Percentiles rank a stretch among this genome's conserved stretches.
Evolutionary conservation across 1,284 basidiomycete species (phyloP).

Genomic region (Singerocomus rubriflavus): DNA sequence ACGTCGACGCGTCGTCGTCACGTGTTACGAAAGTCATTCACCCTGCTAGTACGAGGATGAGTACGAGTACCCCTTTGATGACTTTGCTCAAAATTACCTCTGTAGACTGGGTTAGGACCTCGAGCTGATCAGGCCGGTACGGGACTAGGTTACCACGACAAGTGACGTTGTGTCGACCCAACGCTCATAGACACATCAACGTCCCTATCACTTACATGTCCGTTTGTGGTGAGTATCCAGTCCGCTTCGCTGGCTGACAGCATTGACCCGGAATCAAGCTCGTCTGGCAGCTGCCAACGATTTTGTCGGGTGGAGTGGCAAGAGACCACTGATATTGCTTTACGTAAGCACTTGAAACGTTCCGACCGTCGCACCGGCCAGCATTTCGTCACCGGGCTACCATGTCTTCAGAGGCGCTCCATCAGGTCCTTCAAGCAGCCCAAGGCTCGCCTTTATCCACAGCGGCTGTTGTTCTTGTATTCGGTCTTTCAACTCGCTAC

Average conservation of each 20-base stretch:
- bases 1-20: constrained; percentile 22
- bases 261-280: too few relatives aligned
- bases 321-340: too few relatives aligned
- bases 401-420: constrained; percentile 16
- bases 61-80: too few relatives aligned
- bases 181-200: neutral
- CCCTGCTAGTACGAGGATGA: neutral
- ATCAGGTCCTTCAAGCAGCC: constrained; percentile 3
- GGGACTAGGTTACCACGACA: neutral
- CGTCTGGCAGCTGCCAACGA: too few relatives aligned
- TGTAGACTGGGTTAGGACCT: neutral
- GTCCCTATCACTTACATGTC: neutral
- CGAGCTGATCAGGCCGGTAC: neutral
- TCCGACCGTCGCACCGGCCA: too few relatives aligned
- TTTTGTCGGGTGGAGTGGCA: too few relatives aligned
- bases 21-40: constrained; percentile 28
- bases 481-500: constrained; percentile 18
- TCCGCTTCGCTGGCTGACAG: neutral
- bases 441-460: constrained; percentile 10
- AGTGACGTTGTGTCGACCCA: neutral
- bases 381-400: too few relatives aligned
- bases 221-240: too few relatives aligned
- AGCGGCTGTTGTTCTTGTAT: constrained; percentile 6
- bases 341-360: too few relatives aligned
- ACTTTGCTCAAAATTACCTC: too few relatives aligned